These are phyloP conservation scores for Hysterium pulicare DNA, from an alignment of 2,329 filamentous ascomycete species.

Conservation along the genomic window DNA sequence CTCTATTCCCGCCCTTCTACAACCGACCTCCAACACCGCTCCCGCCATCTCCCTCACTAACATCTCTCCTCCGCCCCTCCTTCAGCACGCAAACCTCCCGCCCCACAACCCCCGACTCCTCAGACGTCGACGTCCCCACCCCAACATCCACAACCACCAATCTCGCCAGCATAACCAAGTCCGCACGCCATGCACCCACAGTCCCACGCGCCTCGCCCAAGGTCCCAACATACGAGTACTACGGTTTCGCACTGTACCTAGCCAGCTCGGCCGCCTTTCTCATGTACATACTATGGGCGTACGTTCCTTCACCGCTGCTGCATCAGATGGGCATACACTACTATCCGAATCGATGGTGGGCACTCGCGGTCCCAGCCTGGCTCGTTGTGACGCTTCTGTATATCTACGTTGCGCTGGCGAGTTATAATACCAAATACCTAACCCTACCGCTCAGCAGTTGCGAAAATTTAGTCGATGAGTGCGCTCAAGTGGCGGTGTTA, in stretches of 20 bases:
- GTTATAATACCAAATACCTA: slow-evolving; percentile 85
- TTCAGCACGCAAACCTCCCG: slow-evolving; percentile 61
- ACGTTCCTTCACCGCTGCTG: slow-evolving; percentile 85
- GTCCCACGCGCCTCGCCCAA: slow-evolving; percentile 84
- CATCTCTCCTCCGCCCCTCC: slow-evolving; percentile 75
- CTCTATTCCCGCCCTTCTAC: slow-evolving; percentile 83
- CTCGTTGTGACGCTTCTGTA: slow-evolving; percentile 85
- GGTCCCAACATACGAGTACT: slow-evolving; percentile 99
- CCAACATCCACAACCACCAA: slow-evolving; percentile 48
- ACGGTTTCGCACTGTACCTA: slow-evolving; percentile 95
- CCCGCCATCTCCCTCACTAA: slow-evolving; percentile 87
- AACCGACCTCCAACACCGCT: slow-evolving; percentile 93
- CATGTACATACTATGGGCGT: slow-evolving; percentile 75
- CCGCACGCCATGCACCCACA: slow-evolving; percentile 56
- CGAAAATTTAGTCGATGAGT: slow-evolving; percentile 89
- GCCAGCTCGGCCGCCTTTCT: slow-evolving; percentile 79
- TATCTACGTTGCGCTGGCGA: slow-evolving; percentile 88
- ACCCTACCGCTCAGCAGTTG: slow-evolving; percentile 76
- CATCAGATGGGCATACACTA: slow-evolving; percentile 93
- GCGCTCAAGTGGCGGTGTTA: slow-evolving; percentile 78
- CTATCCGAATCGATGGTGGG: slow-evolving; percentile 98
- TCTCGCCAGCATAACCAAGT: slow-evolving; percentile 57
- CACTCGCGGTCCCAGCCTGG: slow-evolving; percentile 84
- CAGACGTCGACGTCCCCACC: slow-evolving; percentile 66
- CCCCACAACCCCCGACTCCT: slow-evolving; percentile 90